phyloP scores from a whole-genome alignment of 441 rosid species.

The Caryocar brasiliense region DNA sequence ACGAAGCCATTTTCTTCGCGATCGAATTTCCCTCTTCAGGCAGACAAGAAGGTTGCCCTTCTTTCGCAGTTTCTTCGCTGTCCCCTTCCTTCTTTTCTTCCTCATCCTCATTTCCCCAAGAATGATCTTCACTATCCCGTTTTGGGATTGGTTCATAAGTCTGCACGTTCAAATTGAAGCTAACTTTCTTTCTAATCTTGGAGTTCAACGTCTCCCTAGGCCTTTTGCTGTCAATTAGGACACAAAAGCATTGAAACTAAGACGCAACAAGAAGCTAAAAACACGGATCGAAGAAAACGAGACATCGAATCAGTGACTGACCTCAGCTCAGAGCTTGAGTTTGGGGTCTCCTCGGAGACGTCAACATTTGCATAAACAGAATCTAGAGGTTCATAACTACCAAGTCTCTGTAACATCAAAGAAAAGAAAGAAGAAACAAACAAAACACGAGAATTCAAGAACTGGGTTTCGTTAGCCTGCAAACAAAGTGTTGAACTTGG shows the following conservation, averaged over 20 bases:
- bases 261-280: not conserved
- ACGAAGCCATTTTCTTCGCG: not conserved
- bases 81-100: slow-evolving; percentile 16
- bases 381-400: slow-evolving; percentile 59
- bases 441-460: not conserved
- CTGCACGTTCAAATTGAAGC: slow-evolving; percentile 56
- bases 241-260: not conserved
- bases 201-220: slow-evolving; percentile 16
- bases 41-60: not conserved
- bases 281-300: not conserved
- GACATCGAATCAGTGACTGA: slow-evolving; percentile 3
- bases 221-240: slow-evolving; percentile 15
- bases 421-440: not conserved
- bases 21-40: slow-evolving; percentile 11
- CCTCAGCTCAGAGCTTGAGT: slow-evolving; percentile 32
- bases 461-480: not conserved
- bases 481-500: not conserved
- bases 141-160: slow-evolving; percentile 41
- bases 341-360: slow-evolving; percentile 12
- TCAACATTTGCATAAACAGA: slow-evolving; percentile 21
- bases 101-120: slow-evolving; percentile 22
- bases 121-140: slow-evolving; percentile 15
- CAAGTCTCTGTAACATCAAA: slow-evolving; percentile 33
- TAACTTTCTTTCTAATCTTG: slow-evolving; percentile 45
- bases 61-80: slow-evolving; percentile 2